Base-by-base conservation (phyloP, 345 rosid species). In the Acer yangbiense region DNA sequence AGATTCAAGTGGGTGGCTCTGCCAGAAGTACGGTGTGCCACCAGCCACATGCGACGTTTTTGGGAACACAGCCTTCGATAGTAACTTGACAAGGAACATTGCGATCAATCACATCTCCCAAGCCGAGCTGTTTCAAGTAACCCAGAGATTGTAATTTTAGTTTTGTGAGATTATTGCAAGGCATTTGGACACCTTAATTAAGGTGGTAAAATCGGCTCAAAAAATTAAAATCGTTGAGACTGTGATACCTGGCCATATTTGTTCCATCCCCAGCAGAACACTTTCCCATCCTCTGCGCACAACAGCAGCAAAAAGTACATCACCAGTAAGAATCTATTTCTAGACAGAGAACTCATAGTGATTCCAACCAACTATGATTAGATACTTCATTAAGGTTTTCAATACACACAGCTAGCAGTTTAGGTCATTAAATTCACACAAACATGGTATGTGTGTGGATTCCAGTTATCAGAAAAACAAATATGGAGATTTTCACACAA, bases 231-330 rank as follows among this genome's bases (percentile, higher is more conserved):
- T 35, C 6, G 6, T 4, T 23, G 13, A 13, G 52, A 70, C 79
- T 17, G 57, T 43, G n/a, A 74, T 89, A 96, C 99, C 99, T 96
- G 99, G 14, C 98, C 99, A 67, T 97, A 97, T 83, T 97, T 97
- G 92, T 94, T 97, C 99, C 99, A 97, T 57, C 99, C 99, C 99
- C 99, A 97, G 89, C 97, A 90, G 77, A 90, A 91, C 35, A 90
- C 90, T 79, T 84, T 86, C 35, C 88, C 86, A 71, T 93, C 97
- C 76, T 80, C 99, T 97, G 74, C 88, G 82, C 78, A 77, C 79
- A 73, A 80, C 55, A 77, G 23, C 76, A 83, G 74, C 62, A 79
- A 57, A 73, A 72, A 3, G 63, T 69, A 16, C 50, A 69, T 52
- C 60, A 39, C 17, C 7, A 20, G 41, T 20, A 61, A 67, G 57